Base-by-base conservation (phyloP, 805 yeast species). In the Monosporozyma servazzii region DNA sequence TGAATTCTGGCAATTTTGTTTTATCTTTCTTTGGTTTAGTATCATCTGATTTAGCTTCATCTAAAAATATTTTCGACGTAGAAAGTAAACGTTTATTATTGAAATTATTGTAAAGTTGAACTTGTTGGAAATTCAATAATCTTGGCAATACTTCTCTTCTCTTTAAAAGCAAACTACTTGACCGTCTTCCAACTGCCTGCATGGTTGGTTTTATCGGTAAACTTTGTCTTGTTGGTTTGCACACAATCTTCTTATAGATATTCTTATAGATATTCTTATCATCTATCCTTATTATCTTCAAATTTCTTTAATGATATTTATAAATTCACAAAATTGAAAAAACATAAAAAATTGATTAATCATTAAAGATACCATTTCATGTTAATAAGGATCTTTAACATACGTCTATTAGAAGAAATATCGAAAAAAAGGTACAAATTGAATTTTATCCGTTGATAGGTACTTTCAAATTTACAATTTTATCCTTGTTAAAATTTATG, bases 1-100 rank as follows among this genome's bases (percentile, higher is more conserved):
- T 71, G 52, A 71, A 70, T 33, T 57, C 60, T 10, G 30, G 51
- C 9, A 23, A 31, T 37, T 44, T 33, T 8, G 29, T 36, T 3
- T 47, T 53, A 31, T 47, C 54, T 48, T 51, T 51, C 31, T 52
- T 49, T 31, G 47, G 49, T 31, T 53, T 48, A 15, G 45, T 21
- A 8, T 37, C 41, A 18, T 37, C 5, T 9, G 23, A 3, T 37
- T 20, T 17, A 13, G 10, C 8, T 9, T 37, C 44, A 21, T 41
- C 18, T 10, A 21, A 41, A 21, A 21, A 13, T 10, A 41, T 20
- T 21, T 29, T 41, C 10, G 44, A 41, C 15, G 44, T 41, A 11
- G 44, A 41, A 41, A 41, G 44, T 10, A 20, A 13, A 10, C 44
- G 44, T 41, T 41, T 41, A 41, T 21, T n/a, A 3, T 41, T 13